These are phyloP conservation scores for Venturia nashicola DNA, from an alignment of 2,329 filamentous ascomycete species.

Conservation along the genomic window DNA sequence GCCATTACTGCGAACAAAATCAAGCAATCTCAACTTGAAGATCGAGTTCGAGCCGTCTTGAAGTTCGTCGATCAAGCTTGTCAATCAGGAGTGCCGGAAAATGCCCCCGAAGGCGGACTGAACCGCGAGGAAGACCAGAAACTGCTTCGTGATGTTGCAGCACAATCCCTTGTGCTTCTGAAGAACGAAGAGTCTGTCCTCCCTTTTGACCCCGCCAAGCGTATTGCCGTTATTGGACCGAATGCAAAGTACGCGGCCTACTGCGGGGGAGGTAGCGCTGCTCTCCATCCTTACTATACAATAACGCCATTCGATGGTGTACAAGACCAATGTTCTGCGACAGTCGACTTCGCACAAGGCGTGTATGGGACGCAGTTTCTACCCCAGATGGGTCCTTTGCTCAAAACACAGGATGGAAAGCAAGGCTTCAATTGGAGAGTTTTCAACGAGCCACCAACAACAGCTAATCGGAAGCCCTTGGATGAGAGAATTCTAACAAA, in stretches of 20 bases:
- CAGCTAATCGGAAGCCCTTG: constrained; percentile 2
- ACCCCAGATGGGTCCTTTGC: constrained; percentile 57
- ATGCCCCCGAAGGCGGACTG: constrained; percentile 45
- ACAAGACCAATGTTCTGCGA: constrained; percentile 42
- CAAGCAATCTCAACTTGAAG: constrained; percentile 33
- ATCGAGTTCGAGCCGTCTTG: constrained; percentile 24
- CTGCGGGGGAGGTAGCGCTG: constrained; percentile 53
- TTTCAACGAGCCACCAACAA: constrained; percentile 10
- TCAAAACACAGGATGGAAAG: constrained; percentile 45
- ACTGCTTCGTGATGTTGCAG: constrained; percentile 42
- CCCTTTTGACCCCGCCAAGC: constrained; percentile 37
- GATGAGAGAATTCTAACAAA: constrained; percentile 10
- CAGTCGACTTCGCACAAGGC: constrained; percentile 57
- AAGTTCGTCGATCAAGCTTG: constrained; percentile 15
- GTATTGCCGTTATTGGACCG: constrained; percentile 43
- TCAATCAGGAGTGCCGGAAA: constrained; percentile 55
- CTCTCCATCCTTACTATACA: constrained; percentile 47
- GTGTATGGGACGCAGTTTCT: constrained; percentile 53
- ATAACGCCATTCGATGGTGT: constrained; percentile 18
- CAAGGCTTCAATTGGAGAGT: constrained; percentile 36
- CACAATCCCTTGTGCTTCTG: constrained; percentile 59
- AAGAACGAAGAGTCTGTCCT: constrained; percentile 57
- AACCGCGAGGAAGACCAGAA: constrained; percentile 34
- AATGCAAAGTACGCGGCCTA: constrained; percentile 36
- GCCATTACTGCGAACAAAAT: constrained; percentile 46